Evolutionary conservation across 371 early-diverging fungal genomes (phyloP).

Genomic region (Mortierella sp.): DNA sequence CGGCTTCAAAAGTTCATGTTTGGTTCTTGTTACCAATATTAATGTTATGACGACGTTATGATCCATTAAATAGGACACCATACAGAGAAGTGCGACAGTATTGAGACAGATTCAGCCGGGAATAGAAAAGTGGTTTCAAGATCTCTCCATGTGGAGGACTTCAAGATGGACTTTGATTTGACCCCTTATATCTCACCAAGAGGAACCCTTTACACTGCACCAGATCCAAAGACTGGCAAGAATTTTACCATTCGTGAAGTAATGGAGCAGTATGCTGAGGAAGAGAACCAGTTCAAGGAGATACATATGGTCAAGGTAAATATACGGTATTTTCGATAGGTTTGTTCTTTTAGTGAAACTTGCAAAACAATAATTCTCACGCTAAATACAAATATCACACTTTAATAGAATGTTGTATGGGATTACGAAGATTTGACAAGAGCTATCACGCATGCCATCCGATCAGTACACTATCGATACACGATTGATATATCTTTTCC

Average conservation of each 20-base stretch:
- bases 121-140: conserved; percentile 5
- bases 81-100: conserved; percentile 14
- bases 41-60: not conserved
- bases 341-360: not conserved
- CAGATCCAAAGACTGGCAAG: conserved; percentile 27
- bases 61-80: conserved; percentile 17
- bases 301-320: conserved; percentile 41
- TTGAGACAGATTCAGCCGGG: conserved; percentile 29
- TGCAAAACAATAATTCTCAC: not conserved
- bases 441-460: conserved; percentile 44
- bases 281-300: conserved; percentile 49
- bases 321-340: not conserved
- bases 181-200: conserved; percentile 25
- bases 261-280: conserved; percentile 38
- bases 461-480: conserved; percentile 28
- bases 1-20: too few relatives aligned
- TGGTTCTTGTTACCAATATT: not conserved
- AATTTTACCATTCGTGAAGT: conserved; percentile 17
- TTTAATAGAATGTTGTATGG: conserved; percentile 26
- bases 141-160: conserved; percentile 19
- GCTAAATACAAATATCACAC: not conserved
- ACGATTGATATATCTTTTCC: conserved; percentile 29
- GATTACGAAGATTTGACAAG: conserved; percentile 39
- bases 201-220: conserved; percentile 26
- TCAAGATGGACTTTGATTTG: conserved; percentile 39